Evolutionary conservation across 495 filamentous ascomycete genomes (phyloP).

Genomic region (Tuber melanosporum): DNA sequence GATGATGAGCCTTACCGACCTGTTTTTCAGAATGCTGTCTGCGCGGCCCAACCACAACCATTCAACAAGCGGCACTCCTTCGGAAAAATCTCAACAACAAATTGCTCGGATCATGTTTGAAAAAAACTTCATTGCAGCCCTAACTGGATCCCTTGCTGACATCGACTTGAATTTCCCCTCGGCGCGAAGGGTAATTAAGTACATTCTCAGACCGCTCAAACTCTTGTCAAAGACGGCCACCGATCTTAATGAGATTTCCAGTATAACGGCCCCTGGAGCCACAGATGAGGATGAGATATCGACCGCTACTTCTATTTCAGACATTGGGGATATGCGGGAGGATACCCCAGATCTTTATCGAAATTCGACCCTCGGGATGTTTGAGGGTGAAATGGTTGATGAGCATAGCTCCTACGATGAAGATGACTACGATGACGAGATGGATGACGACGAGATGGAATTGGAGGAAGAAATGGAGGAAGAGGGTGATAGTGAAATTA

Average conservation of each 20-base stretch:
- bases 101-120: constrained; percentile 95
- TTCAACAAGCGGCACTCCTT: constrained; percentile 44
- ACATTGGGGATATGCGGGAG: constrained; percentile 79
- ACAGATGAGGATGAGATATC: constrained; percentile 81
- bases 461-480: constrained; percentile 63
- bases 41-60: constrained; percentile 59
- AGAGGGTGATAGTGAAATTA: constrained; percentile 75
- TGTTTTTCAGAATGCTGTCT: constrained; percentile 86
- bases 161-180: constrained; percentile 92
- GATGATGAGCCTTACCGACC: constrained; percentile 75
- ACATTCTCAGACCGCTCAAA: constrained; percentile 83
- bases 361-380: constrained; percentile 90
- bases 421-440: constrained; percentile 84
- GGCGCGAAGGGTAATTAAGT: constrained; percentile 88
- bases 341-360: constrained; percentile 96
- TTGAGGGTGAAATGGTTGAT: constrained; percentile 85
- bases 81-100: constrained; percentile 55
- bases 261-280: constrained; percentile 62
- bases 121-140: constrained; percentile 80
- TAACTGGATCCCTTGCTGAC: constrained; percentile 90
- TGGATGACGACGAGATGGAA: constrained; percentile 49
- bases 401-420: constrained; percentile 66
- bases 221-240: constrained; percentile 81
- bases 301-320: constrained; percentile 81
- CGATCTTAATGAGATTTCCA: constrained; percentile 68